Evolutionary conservation across 2,329 filamentous ascomycete genomes (phyloP).

Genomic region (Geosmithia flava): DNA sequence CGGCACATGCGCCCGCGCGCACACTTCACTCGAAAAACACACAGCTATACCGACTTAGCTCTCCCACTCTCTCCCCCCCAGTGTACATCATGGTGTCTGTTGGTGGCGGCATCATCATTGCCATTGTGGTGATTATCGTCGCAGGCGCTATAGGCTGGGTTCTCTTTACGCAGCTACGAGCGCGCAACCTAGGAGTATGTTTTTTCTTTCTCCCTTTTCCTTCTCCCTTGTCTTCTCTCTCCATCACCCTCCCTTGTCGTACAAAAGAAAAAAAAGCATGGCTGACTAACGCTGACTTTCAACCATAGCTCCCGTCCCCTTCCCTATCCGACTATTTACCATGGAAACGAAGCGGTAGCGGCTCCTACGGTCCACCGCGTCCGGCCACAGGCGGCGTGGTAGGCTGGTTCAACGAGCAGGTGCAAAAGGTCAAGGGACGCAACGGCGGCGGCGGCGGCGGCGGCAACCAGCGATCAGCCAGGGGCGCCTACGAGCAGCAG

Average conservation of each 20-base stretch:
- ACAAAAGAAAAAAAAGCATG: not conserved
- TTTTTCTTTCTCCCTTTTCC: not conserved
- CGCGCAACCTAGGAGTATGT: slow-evolving; percentile 57
- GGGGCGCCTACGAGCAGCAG: slow-evolving; percentile 58
- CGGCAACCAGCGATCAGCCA: slow-evolving; percentile 33
- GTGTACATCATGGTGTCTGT: slow-evolving; percentile 35
- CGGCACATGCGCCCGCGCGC: too few species aligned
- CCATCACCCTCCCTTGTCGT: not conserved
- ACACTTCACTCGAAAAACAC: not conserved
- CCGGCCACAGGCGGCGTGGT: slow-evolving; percentile 49
- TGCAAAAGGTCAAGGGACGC: slow-evolving; percentile 50
- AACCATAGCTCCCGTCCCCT: slow-evolving; percentile 52
- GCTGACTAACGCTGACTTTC: not conserved
- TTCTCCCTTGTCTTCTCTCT: not conserved
- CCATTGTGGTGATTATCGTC: slow-evolving; percentile 51
- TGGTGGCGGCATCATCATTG: slow-evolving; percentile 59
- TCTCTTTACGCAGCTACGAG: slow-evolving; percentile 59
- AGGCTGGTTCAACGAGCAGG: slow-evolving; percentile 61
- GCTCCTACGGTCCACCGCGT: slow-evolving; percentile 36
- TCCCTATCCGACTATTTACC: slow-evolving; percentile 57
- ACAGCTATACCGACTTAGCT: not conserved
- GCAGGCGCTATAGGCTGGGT: slow-evolving; percentile 52
- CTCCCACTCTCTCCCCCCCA: not conserved
- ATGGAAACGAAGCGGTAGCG: slow-evolving; percentile 36
- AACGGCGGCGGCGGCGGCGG: slow-evolving; percentile 36